Base-by-base conservation (phyloP, 306 rosid genomes). In the Bauhinia variegata region DNA sequence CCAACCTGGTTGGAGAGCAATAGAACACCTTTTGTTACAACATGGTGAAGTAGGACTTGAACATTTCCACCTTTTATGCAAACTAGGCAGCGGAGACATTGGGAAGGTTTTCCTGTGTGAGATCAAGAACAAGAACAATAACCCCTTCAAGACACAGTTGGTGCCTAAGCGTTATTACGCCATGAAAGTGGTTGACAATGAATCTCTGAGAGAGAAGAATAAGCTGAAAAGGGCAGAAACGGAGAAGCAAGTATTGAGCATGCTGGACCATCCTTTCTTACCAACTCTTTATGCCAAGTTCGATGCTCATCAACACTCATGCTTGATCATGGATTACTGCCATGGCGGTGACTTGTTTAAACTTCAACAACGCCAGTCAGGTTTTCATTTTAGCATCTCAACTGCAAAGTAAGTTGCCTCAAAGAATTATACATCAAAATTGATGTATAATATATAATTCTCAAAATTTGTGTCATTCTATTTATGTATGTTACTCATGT, bases 201-300 rank as follows among this genome's bases (percentile, higher is more conserved):
- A 86, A 33, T 84, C 70, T 56, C 59, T 84, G 62, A 79, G 82
- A 10, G 58, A 74, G 74, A 80, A 88, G 55, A 74, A 84, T 77
- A 84, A 86, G 83, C 73, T 86, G 64, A 88, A 88, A 2, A 76
- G 92, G 72, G 92, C 82, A 8, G 85, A 86, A 39, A 84, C 84
- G 0, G 92, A 86, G 75, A 80, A 81, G 32, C 81, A 81, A 71
- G 85, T 86, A 60, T 68, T 86, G 66, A 84, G 87, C 44, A 82
- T 86, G 82, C 82, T 86, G 38, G 92, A 86, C 57, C 92, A 86
- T 67, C 92, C 89, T 42, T 86, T 84, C 50, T 82, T 86, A 41
- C 92, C 92, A 3, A 86, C 92, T 5, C 75, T 86, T 16, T 86
- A 76, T 79, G 75, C 88, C 11, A 79, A 84, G 5, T 86, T 86